A percentile compares a stretch with the other conserved stretches of the same genome.
These are phyloP conservation scores for Tetratostichococcus sp. DNA, from an alignment of 139 green algal genomes.

Conservation along the genomic window DNA sequence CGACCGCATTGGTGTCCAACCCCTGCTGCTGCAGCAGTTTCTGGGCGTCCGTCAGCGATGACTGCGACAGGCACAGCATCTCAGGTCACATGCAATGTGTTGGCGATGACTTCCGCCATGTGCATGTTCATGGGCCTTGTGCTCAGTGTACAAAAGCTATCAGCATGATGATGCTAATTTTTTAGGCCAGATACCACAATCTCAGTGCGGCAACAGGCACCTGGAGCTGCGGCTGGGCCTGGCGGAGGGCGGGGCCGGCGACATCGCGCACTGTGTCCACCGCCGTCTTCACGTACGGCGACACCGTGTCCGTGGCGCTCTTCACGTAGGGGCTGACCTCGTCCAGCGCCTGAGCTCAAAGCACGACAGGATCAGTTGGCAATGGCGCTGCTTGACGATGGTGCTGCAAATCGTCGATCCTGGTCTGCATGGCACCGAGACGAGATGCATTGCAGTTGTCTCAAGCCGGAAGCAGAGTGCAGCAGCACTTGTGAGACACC, in stretches of 20 bases:
- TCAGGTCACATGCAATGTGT: no score
- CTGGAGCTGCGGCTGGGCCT: conserved; percentile 39
- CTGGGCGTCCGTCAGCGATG: conserved; percentile 20
- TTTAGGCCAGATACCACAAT: background rate
- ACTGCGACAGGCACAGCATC: conserved; percentile 1
- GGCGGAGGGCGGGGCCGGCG: conserved; percentile 42
- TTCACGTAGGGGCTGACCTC: conserved; percentile 57
- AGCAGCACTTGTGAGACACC: background rate
- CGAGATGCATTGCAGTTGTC: conserved; percentile 4
- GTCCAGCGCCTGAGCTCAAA: conserved; percentile 41
- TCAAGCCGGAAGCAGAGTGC: background rate
- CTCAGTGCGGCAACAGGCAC: no score
- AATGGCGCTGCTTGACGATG: background rate
- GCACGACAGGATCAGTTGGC: background rate
- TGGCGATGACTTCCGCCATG: no score
- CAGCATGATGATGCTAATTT: no score
- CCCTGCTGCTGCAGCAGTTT: conserved; percentile 32
- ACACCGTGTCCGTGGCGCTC: conserved; percentile 32
- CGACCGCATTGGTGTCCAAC: conserved; percentile 10
- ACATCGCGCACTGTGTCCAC: conserved; percentile 31
- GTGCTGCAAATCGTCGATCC: background rate
- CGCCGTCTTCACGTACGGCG: conserved; percentile 41
- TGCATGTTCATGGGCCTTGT: background rate
- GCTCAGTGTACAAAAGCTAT: no score
- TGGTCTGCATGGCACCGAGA: background rate